phyloP scores from a whole-genome alignment of 371 early-diverging fungal genomes.

The Parasitella parasitica region DNA sequence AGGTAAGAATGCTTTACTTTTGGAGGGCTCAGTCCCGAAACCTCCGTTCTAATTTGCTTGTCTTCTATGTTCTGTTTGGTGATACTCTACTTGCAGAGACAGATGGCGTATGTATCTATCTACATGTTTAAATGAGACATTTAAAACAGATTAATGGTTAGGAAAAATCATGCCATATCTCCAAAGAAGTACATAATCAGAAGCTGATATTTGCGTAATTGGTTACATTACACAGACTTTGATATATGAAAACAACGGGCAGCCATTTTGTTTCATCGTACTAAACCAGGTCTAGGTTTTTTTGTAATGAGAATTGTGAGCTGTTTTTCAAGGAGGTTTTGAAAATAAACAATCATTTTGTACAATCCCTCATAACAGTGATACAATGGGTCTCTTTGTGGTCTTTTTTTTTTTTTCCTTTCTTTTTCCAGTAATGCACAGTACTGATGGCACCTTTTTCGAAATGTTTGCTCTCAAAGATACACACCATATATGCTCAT shows the following conservation, averaged over 20 bases:
- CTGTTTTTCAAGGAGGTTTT: background rate
- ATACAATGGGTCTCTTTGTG: background rate
- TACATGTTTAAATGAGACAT: no score
- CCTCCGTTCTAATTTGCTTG: slow-evolving; percentile 4
- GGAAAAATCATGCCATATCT: background rate
- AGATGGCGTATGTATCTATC: no score
- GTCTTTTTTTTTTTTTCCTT: background rate
- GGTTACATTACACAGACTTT: background rate
- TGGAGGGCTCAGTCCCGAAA: slow-evolving; percentile 5
- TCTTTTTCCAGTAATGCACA: no score
- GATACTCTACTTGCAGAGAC: no score
- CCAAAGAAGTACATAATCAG: background rate
- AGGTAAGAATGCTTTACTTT: slow-evolving; percentile 1
- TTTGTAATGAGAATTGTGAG: background rate
- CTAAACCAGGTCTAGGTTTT: background rate
- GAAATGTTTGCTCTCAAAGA: no score
- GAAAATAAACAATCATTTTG: background rate
- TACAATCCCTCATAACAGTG: background rate
- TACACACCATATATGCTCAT: background rate
- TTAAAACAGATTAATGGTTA: no score
- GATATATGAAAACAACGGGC: background rate
- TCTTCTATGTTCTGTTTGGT: background rate
- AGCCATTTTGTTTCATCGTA: background rate
- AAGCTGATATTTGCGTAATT: background rate
- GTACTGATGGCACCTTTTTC: no score